Conservation (phyloP, 176 grass and related monocot species). For the Oropetium thomaeum region DNA sequence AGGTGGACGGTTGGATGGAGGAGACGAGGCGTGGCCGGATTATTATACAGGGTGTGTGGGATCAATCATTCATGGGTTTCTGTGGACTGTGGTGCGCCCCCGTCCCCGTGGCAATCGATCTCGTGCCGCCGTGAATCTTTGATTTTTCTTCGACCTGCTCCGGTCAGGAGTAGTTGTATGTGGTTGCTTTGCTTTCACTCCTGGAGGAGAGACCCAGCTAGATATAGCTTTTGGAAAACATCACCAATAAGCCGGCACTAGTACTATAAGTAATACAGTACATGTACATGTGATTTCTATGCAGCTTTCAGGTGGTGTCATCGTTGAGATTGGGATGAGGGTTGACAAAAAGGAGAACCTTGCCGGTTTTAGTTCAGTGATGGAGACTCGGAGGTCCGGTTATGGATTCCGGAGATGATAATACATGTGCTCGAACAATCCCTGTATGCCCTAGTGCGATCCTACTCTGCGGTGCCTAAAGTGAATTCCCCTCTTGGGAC, state of each 20-base stretch:
- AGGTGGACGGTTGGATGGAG: conserved; percentile 11
- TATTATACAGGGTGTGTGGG: conserved; percentile 17
- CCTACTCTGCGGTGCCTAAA: too few species aligned
- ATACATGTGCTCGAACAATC: background rate
- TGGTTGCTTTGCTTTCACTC: conserved; percentile 32
- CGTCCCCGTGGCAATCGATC: background rate
- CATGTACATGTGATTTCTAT: background rate
- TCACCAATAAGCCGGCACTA: conserved; percentile 2
- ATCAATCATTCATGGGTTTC: conserved; percentile 32
- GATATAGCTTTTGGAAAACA: background rate
- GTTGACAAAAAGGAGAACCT: background rate
- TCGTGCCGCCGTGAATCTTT: conserved; percentile 3
- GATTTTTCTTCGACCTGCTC: background rate
- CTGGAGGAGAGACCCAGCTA: background rate
- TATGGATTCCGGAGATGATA: background rate
- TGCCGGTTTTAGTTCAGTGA: background rate
- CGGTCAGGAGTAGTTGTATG: conserved; percentile 9
- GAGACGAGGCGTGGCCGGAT: background rate
- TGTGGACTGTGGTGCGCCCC: background rate
- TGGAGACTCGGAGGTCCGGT: background rate
- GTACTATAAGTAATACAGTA: too few species aligned
- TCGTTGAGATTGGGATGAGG: background rate
- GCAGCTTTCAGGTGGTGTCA: conserved; percentile 13
- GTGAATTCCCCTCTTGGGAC: too few species aligned
- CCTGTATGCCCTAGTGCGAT: background rate